Base-by-base conservation (phyloP, 1,284 basidiomycete genomes). In the Naganishia sp. region DNA sequence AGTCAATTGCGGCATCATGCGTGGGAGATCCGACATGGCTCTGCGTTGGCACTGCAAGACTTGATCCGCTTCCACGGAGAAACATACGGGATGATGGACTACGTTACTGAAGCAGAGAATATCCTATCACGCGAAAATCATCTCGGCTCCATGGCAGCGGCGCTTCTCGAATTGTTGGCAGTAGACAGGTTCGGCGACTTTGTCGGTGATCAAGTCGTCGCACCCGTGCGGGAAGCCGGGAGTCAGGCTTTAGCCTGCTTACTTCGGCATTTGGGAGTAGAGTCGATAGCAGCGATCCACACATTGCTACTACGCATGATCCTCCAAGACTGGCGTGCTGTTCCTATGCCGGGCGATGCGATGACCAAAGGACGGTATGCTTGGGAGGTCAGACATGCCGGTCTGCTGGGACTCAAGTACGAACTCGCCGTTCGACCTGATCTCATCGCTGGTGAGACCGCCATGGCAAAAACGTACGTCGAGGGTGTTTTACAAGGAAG, bases 331-430 rank as follows among this genome's bases (percentile, higher is more conserved):
- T 80, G 70, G 81, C 72, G 69, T 80, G 77, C 73, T 77, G 75
- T 72, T 80, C 70, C 68, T 81, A 74, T n/a, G 18, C 39, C 65
- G 70, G 73, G 76, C 71, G 75, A 80, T 72, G 78, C 81, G 67
- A 76, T 82, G 62, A 67, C 74, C 51, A 6, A 75, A 71, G 72
- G 75, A 45, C 78, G 58, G 80, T 93, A 96, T 78, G 86, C 94
- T 5, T 99, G 96, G 96, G 93, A 99, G 80, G 90, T 99, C 57
- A 85, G 96, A 56, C 96, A 99, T 81, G 95, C 96, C 2, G 96
- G 96, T 39, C 80, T 99, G 63, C 84, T 99, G 3, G 96, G 96
- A 0, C 87, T 99, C 78, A 97, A 96, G 81, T 99, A 99, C 77
- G 92, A 98, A 77, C 94, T 99, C 35, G 94, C 94, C 13, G 94